Evolutionary conservation across 345 rosid species (phyloP).

Genomic region (Acer negundo): DNA sequence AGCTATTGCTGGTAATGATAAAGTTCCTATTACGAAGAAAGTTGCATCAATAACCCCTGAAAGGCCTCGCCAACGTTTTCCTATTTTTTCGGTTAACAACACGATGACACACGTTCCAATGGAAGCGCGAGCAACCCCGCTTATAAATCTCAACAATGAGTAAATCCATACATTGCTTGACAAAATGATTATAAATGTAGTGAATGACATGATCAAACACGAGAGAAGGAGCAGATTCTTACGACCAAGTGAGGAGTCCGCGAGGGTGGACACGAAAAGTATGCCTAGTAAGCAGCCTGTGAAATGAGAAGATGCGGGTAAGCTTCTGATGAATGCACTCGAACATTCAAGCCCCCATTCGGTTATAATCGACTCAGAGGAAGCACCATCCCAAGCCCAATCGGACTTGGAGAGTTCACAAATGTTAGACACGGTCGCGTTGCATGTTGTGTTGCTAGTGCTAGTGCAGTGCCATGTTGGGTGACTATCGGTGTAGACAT

Average conservation of each 20-base stretch:
- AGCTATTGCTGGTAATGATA: conserved; percentile 48
- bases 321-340: conserved; percentile 40
- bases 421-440: conserved; percentile 23
- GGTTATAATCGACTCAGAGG: conserved; percentile 40
- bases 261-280: conserved; percentile 42
- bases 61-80: conserved; percentile 46
- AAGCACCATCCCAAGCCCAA: conserved; percentile 48
- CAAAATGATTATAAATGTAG: conserved; percentile 35
- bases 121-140: neutral
- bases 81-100: conserved; percentile 47
- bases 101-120: conserved; percentile 27
- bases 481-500: conserved; percentile 51
- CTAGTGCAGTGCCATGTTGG: conserved; percentile 55
- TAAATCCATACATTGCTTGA: conserved; percentile 47
- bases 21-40: conserved; percentile 46
- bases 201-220: conserved; percentile 38
- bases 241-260: conserved; percentile 59
- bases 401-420: conserved; percentile 38
- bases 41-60: conserved; percentile 47
- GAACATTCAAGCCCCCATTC: conserved; percentile 61
- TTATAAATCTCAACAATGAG: conserved; percentile 24
- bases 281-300: conserved; percentile 60
- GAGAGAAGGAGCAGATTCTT: conserved; percentile 51
- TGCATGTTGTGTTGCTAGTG: conserved; percentile 11
- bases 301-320: conserved; percentile 63